Evolutionary conservation across 2,329 filamentous ascomycete species (phyloP), one percentile per base, ranked within the genome.

Genomic region (Penicillium sclerotigenum): DNA sequence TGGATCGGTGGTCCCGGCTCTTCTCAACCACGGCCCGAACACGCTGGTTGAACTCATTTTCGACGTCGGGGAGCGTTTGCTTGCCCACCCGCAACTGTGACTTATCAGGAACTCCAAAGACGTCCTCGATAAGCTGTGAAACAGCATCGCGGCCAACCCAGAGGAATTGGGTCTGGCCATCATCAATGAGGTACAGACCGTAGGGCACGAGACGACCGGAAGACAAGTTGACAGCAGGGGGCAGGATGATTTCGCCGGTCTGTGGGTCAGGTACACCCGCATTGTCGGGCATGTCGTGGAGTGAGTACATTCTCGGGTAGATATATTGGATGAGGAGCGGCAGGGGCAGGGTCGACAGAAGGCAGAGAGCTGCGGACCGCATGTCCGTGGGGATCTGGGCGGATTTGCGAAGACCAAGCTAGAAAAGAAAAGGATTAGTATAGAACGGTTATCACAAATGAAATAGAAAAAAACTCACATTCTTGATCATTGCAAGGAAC

Each of bases 1-100:
- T 89, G 29, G 89, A 83, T 71, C 86, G 83, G 77, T 96, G 88
- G 69, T 97, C 93, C 54, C 88, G 83, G 73, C 90, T 96, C 85
- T 99, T 99, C 67, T 92, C 87, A 54, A 97, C 79, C 10, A 99
- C 91, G 7, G 89, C 89, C 48, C 94, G 86, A 34, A 99, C 88
- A 26, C 93, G 86, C 79, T 97, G 93, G 75, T 91, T 97, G 81
- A 97, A 97, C 73, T 99, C 94, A 65, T 91, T 93, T 66, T 97
- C 94, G 37, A 97, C 78, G 65, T 95, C 87, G 0, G 93, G 91
- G 61, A 99, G 75, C 5, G 86, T 85, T 24, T 87, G 87, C 82
- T 99, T 99, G 73, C 94, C 94, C 60, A 97, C 90, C 63, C 91
- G 91, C 59, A 99, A 80, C 70, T 91, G 88, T 37, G 86, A 87